Percentiles rank a stretch among this genome's conserved stretches.
phyloP scores from a whole-genome alignment of 2,329 filamentous ascomycete genomes.

The Aspergillus glaucus region DNA sequence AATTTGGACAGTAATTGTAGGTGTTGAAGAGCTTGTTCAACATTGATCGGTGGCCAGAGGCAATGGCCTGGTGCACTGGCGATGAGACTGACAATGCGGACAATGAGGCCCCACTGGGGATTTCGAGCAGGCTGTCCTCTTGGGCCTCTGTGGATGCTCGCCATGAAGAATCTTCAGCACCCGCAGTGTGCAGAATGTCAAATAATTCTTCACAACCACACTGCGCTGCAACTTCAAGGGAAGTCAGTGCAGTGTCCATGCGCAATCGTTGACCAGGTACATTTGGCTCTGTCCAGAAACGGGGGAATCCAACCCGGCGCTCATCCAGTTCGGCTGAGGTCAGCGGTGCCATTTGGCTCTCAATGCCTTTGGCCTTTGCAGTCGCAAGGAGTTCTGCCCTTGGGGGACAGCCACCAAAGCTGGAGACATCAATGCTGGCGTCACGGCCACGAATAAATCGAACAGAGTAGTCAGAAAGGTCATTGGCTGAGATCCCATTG shows the following conservation, averaged over 20 bases:
- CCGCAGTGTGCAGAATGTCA: slow-evolving; percentile 6
- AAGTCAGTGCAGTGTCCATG: slow-evolving; percentile 3
- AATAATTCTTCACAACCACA: slow-evolving; percentile 2
- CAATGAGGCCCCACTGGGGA: not conserved
- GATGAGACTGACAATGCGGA: slow-evolving; percentile 8
- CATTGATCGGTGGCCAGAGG: slow-evolving; percentile 4
- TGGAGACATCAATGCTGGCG: not conserved
- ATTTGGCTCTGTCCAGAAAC: slow-evolving; percentile 10
- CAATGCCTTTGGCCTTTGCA: slow-evolving; percentile 4
- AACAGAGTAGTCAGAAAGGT: not conserved
- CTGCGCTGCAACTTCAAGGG: slow-evolving; percentile 7
- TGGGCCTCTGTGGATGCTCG: not conserved
- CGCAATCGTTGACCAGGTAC: slow-evolving; percentile 5
- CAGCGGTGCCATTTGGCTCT: slow-evolving; percentile 5
- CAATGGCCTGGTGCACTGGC: slow-evolving; percentile 8
- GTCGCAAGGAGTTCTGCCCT: slow-evolving; percentile 1
- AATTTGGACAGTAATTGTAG: slow-evolving; percentile 7
- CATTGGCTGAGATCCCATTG: not conserved
- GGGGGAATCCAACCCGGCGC: slow-evolving; percentile 5
- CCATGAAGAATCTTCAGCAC: slow-evolving; percentile 10
- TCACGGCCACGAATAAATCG: not conserved
- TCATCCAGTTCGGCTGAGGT: slow-evolving; percentile 7
- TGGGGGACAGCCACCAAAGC: not conserved
- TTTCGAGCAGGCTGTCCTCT: not conserved
- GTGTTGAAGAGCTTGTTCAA: slow-evolving; percentile 6